These are phyloP conservation scores for Dissophora globulifera DNA, from an alignment of 192 early-diverging fungal genomes.

Conservation along the genomic window DNA sequence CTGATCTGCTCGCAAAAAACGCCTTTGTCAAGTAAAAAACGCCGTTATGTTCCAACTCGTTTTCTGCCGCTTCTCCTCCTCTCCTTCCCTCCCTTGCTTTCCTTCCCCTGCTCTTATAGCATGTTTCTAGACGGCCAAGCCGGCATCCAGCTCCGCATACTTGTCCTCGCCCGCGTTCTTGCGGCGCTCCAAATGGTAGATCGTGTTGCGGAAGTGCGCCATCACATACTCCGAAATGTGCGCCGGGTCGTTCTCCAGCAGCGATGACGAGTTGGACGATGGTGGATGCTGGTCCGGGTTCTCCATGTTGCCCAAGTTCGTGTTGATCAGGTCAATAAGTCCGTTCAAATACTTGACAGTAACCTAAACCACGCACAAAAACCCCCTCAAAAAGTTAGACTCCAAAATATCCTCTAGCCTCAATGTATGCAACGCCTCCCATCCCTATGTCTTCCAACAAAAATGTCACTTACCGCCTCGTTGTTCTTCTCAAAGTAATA, in stretches of 20 bases:
- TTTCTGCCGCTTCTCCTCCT: background rate
- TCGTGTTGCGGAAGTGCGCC: slow-evolving; percentile 75
- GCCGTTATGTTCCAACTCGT: no score
- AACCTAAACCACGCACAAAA: slow-evolving; percentile 61
- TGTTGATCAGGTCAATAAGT: slow-evolving; percentile 94
- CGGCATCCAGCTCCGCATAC: slow-evolving; percentile 44
- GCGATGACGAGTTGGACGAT: slow-evolving; percentile 70
- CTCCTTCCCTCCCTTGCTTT: background rate
- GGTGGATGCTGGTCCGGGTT: slow-evolving; percentile 74
- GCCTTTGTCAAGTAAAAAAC: no score
- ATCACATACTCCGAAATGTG: slow-evolving; percentile 72
- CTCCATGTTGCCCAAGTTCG: slow-evolving; percentile 79
- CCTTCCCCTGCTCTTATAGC: no score
- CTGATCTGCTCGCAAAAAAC: no score
- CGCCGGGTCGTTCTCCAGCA: slow-evolving; percentile 68
- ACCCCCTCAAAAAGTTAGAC: no score
- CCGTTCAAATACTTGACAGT: slow-evolving; percentile 94
- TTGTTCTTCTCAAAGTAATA: slow-evolving; percentile 96
- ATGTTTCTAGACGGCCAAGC: slow-evolving; percentile 14
- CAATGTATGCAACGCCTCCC: no score
- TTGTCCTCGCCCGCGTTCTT: slow-evolving; percentile 54
- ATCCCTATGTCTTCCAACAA: no score
- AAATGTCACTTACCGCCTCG: slow-evolving; percentile 82
- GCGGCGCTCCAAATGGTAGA: slow-evolving; percentile 68
- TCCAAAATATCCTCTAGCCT: no score